Evolutionary conservation across 2,329 filamentous ascomycete genomes (phyloP), one percentile per base, ranked within the genome.

Genomic region (Clonostachys byssicola): DNA sequence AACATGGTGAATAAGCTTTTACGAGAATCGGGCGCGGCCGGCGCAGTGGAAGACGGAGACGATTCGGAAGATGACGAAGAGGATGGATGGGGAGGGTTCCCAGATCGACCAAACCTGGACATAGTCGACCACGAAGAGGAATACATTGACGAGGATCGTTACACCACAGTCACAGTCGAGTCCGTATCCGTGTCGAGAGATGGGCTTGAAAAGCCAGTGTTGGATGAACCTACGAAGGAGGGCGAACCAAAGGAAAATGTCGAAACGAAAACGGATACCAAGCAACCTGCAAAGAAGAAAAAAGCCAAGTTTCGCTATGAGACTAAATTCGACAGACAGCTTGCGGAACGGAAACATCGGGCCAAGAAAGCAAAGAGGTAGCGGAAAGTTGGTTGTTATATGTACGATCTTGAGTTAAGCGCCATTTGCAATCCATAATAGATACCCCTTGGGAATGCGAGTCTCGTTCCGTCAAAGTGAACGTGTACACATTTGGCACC

Each of bases 301-400:
- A 95, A 92, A 74, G 86, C 86, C 68, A 89, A 92, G 68, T 97
- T 97, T 63, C 82, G 89, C 52, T 99, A 99, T 66, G 90, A 97
- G 71, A 88, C 79, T 52, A 96, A 95, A 71, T 71, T 83, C 34
- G 92, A 96, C 57, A 80, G 94, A 60, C 88, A 89, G 65, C 70
- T 92, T 57, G 81, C 83, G 43, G 71, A 80, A 54, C 82, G 79
- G 60, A 95, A 89, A 65, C 78, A 81, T 57, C 89, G 81, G 64
- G 80, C 83, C 55, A 89, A 85, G 54, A 81, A 80, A 57, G 71
- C 54, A 30, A 53, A 58, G 61, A 49, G 64, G 61, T 47, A 51
- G 48, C 44, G 49, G 43, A 34, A 45, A 33, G 16, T 49, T n/a
- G 50, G 47, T 39, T 40, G 39, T 41, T 50, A 14, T 43, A 12